Evolutionary conservation across 352 stramenopile species (phyloP), one percentile per base, ranked within the genome.

Genomic region (Phytophthora idaei): DNA sequence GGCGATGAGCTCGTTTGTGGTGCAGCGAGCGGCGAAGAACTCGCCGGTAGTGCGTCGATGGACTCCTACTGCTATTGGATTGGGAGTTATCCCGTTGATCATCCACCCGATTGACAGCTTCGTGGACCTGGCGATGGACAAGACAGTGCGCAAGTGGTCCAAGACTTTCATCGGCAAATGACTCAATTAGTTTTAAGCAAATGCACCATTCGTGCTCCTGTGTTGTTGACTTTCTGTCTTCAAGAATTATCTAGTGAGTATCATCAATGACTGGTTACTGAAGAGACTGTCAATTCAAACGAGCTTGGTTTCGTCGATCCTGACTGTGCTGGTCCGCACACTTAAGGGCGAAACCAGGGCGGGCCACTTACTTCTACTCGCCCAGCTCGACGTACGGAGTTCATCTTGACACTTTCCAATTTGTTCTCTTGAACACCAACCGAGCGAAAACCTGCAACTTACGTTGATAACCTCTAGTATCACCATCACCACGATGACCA

Each of bases 21-120:
- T 76, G 17, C 58, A 89, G 29, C 71, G 69, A n/a, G 73, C 63
- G 11, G 52, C 68, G 4, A 75, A 80, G 61, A 76, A 72, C 52
- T 87, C 70, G 27, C 81, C 76, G 3, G 53, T 89, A 52, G 39
- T 89, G 37, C 70, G 70, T 25, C 73, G 78, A 21, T 93, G 80
- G 80, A 68, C 81, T 2, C 86, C 88, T 12, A 97, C 89, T n/a
- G 84, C 77, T 10, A 72, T 93, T 31, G 89, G 90, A 1, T 67
- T 97, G 17, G 77, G 75, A 6, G 76, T 90, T 12, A 97, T 97
- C 58, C 89, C 90, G 2, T 71, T 97, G 45, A 97, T 97, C 64
- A 86, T 97, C 58, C 83, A 93, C 64, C 90, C 90, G 25, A 90
- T 97, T 42, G 90, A 97, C 74, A 51, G 67, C 41, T 74, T 90